Evolutionary conservation across 2,329 filamentous ascomycete genomes (phyloP), one percentile per base, ranked within the genome.

Genomic region (Akanthomyces lecanii): DNA sequence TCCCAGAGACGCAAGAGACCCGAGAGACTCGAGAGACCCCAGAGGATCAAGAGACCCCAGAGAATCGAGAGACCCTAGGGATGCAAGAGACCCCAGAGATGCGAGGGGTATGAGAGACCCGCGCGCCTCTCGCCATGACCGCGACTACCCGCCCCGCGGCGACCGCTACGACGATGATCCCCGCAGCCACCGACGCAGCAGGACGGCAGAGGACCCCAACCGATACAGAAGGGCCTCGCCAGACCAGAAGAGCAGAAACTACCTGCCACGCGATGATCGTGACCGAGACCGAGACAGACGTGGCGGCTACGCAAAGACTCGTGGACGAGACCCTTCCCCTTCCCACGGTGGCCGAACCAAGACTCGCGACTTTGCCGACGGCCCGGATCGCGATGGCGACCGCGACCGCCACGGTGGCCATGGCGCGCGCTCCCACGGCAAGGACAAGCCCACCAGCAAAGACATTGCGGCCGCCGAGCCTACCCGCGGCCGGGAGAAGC

Each of bases 401-500:
- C 56, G 62, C 33, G 52, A 61, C 21, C 62, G 62, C 14, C 42
- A 57, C 36, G 33, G 25, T 8, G 61, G 50, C 55, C 48, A 58
- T 25, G 38, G 40, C 50, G 48, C 59, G 4, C 60, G 52, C 11
- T 42, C 51, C 14, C 33, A 40, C 23, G 38, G 18, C 60, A 55
- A 62, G 33, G 44, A 50, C 38, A 55, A 52, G 62, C 56, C 65
- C 59, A n/a, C 42, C 38, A 12, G 59, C 57, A 42, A 52, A 64
- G 45, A 56, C 58, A 14, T 51, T 11, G 45, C 62, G 4, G 52
- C 48, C 8, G 44, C 45, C 8, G 38, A 48, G 3, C 53, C 61
- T 6, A n/a, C 61, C 18, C 61, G 48, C 40, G 54, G 55, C n/a
- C 61, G 61, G n/a, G 48, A 58, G 3, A 7, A 71, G 69, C 25